These are phyloP conservation scores for Nasturtium officinale DNA, from an alignment of 345 rosid genomes.

Conservation along the genomic window DNA sequence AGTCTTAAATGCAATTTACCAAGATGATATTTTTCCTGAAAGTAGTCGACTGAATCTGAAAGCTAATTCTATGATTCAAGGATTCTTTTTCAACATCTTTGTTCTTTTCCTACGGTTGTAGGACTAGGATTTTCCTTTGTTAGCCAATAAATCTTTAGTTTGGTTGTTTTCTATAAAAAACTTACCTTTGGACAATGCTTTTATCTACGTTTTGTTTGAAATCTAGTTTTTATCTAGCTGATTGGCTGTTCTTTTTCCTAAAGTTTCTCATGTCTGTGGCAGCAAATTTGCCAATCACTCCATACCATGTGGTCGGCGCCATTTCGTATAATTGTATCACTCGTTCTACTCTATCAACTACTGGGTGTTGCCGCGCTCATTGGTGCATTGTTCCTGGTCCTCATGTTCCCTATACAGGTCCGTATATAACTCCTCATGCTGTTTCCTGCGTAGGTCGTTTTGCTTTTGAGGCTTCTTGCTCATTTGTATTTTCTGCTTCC, in stretches of 20 bases:
- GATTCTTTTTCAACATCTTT: conserved; percentile 4
- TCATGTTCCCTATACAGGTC: conserved; percentile 96
- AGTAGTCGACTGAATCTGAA: not conserved
- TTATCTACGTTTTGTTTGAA: conserved; percentile 10
- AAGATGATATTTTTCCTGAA: conserved; percentile 12
- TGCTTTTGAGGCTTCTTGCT: conserved; percentile 20
- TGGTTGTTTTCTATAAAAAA: not conserved
- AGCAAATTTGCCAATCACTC: conserved; percentile 97
- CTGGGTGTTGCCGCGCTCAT: conserved; percentile 49
- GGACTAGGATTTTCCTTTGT: conserved; percentile 13
- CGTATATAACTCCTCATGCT: conserved; percentile 3
- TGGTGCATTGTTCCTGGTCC: conserved; percentile 83
- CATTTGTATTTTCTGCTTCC: conserved; percentile 14
- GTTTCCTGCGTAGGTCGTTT: conserved; percentile 19
- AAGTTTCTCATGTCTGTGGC: conserved; percentile 40
- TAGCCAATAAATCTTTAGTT: conserved; percentile 14
- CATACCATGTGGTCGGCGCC: conserved; percentile 99
- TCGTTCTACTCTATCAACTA: conserved; percentile 81
- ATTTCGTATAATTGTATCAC: conserved; percentile 74
- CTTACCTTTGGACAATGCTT: not conserved
- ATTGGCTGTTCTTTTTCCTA: conserved; percentile 24
- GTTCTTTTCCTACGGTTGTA: not conserved
- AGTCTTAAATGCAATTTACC: conserved; percentile 13
- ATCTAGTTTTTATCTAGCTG: conserved; percentile 3
- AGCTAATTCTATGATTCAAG: conserved; percentile 13